A percentile compares a stretch with the other conserved stretches of the same genome.
These are phyloP conservation scores for Nicotiana otophora DNA, from an alignment of 257 asterid genomes.

Conservation along the genomic window DNA sequence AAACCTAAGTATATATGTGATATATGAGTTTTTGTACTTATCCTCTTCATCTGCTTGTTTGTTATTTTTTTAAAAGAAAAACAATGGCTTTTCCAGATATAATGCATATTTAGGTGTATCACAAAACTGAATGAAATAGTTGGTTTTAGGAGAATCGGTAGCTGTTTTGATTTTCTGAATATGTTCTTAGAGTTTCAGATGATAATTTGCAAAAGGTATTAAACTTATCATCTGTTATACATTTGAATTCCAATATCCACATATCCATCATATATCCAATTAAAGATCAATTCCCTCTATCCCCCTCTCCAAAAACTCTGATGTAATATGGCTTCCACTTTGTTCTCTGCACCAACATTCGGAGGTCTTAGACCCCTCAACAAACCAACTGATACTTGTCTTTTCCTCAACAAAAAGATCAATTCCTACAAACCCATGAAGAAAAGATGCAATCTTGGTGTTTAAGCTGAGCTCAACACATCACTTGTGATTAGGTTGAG, in stretches of 20 bases:
- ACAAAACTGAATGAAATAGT: neutral
- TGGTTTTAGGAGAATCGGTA: neutral
- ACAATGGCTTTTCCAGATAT: no score
- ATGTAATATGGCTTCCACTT: constrained; percentile 58
- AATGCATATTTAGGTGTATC: neutral
- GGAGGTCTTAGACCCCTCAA: constrained; percentile 77
- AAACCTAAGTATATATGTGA: neutral
- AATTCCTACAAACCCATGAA: constrained; percentile 21
- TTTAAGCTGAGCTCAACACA: constrained; percentile 75
- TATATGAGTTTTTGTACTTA: neutral
- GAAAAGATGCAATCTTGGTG: constrained; percentile 13
- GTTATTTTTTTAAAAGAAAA: neutral
- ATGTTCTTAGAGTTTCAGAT: neutral
- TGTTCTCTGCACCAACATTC: constrained; percentile 76
- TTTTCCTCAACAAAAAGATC: constrained; percentile 18
- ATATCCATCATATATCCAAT: no score
- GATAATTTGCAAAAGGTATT: neutral
- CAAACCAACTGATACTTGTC: constrained; percentile 46
- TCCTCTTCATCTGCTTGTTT: neutral
- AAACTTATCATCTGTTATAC: no score
- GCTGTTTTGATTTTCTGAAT: neutral
- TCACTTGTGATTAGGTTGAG: constrained; percentile 77
- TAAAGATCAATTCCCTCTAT: no score
- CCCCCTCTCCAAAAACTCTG: no score
- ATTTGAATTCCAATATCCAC: no score